A percentile compares a stretch with the other conserved stretches of the same genome.
Conservation (phyloP, 2,329 filamentous ascomycete genomes). For the Colletotrichum camelliae region DNA sequence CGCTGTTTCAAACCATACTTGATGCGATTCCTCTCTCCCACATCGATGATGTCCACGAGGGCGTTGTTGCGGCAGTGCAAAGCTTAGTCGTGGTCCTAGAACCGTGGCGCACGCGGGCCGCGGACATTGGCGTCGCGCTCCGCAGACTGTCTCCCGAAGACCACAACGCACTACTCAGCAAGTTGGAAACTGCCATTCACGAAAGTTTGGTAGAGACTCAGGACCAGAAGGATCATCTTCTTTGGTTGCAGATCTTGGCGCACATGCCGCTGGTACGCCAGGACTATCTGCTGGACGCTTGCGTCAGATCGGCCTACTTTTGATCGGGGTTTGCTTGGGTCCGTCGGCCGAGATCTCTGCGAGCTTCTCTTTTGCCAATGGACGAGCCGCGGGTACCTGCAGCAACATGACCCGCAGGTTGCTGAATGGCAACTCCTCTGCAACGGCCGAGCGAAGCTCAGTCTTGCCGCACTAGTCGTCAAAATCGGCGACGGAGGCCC, state of each 20-base stretch:
- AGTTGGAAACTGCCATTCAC: background rate
- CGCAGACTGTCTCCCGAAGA: background rate
- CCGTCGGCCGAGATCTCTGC: constrained; percentile 21
- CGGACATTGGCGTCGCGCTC: constrained; percentile 14
- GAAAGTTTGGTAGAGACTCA: background rate
- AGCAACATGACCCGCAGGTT: background rate
- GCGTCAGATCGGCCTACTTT: constrained; percentile 19
- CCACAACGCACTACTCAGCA: background rate
- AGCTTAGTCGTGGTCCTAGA: background rate
- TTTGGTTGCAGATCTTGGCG: constrained; percentile 24
- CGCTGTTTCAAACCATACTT: constrained; percentile 7
- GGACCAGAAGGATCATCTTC: constrained; percentile 3
- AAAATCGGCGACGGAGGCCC: background rate
- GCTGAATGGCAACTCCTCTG: background rate
- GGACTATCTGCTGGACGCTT: constrained; percentile 21
- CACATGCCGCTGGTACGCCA: constrained; percentile 20
- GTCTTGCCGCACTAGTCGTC: background rate
- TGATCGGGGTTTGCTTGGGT: background rate
- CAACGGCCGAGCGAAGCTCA: background rate
- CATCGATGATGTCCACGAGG: background rate
- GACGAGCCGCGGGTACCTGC: constrained; percentile 22
- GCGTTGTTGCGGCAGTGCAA: constrained; percentile 14
- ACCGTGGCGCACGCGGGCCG: background rate
- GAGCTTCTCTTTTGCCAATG: constrained; percentile 25
- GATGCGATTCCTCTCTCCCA: background rate